These are phyloP conservation scores for Rasamsonia emersonii DNA, from an alignment of 2,329 filamentous ascomycete species.

Conservation along the genomic window DNA sequence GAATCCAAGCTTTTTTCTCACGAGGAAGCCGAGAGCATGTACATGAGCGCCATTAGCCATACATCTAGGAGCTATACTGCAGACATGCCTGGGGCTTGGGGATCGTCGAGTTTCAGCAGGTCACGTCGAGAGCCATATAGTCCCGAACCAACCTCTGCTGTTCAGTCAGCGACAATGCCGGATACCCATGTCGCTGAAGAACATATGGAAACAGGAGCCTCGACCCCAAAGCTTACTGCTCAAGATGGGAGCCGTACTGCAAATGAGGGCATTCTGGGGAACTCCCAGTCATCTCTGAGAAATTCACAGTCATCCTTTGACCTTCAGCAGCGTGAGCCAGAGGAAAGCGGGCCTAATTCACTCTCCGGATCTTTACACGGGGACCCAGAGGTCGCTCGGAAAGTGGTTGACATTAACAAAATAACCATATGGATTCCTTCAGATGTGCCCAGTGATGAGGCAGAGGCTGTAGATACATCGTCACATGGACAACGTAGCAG, in stretches of 20 bases:
- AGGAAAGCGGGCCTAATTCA: conserved; percentile 8
- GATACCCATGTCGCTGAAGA: conserved; percentile 3
- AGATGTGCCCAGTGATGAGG: conserved; percentile 8
- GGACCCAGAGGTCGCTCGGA: conserved; percentile 23
- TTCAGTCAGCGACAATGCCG: background rate
- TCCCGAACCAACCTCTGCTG: conserved; percentile 3
- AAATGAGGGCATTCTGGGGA: conserved; percentile 7
- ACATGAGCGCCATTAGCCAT: conserved; percentile 49
- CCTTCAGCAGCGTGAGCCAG: conserved; percentile 7
- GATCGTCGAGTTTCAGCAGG: conserved; percentile 19
- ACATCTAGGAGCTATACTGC: conserved; percentile 19
- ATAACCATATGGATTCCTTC: conserved; percentile 30
- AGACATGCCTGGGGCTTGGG: conserved; percentile 37
- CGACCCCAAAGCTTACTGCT: conserved; percentile 23
- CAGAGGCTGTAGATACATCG: conserved; percentile 3
- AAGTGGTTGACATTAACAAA: conserved; percentile 25
- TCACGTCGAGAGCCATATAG: conserved; percentile 5
- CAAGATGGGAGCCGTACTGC: conserved; percentile 11
- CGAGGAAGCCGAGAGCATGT: conserved; percentile 44
- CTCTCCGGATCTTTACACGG: conserved; percentile 14
- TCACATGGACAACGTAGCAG: conserved; percentile 8
- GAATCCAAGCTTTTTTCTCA: conserved; percentile 40
- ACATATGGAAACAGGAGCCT: conserved; percentile 13
- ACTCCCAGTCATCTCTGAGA: conserved; percentile 5
- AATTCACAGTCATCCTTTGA: conserved; percentile 4